Conservation (phyloP, 169 alveolate species). For the Eimeria necatrix region DNA sequence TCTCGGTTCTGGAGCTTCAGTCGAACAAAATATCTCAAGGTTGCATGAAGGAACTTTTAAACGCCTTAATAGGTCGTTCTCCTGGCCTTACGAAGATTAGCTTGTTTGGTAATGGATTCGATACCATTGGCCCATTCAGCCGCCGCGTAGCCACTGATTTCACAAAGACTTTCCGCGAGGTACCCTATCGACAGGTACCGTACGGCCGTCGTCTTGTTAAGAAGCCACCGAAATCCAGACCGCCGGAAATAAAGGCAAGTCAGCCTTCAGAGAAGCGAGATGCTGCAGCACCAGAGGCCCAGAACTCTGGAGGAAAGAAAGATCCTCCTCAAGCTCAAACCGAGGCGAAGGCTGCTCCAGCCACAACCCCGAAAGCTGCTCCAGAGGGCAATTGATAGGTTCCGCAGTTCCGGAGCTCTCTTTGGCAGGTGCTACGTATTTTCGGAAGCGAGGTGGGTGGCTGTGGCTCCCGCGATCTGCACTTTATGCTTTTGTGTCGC, state of each 20-base stretch:
- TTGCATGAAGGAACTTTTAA: slow-evolving; percentile 54
- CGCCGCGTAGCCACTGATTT: not conserved
- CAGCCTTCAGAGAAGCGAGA: not conserved
- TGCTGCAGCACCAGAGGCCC: not conserved
- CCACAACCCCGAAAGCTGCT: not conserved
- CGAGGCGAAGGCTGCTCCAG: not conserved
- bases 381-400: not conserved
- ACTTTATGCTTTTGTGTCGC: not conserved
- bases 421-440: not conserved
- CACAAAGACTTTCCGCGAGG: slow-evolving; percentile 46
- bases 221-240: not conserved
- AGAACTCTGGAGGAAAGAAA: not conserved
- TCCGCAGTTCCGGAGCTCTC: not conserved
- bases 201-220: slow-evolving; percentile 1
- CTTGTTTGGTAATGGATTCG: slow-evolving; percentile 66
- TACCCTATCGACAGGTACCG: not conserved
- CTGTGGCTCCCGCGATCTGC: not conserved
- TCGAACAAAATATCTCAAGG: slow-evolving; percentile 12
- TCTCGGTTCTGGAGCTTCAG: slow-evolving; percentile 67
- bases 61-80: slow-evolving; percentile 24
- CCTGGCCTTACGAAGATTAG: slow-evolving; percentile 26
- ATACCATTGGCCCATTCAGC: slow-evolving; percentile 50
- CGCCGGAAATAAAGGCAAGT: not conserved
- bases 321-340: not conserved
- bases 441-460: not conserved